A percentile compares a stretch with the other conserved stretches of the same genome.
These are phyloP conservation scores for Pluteus cervinus DNA, from an alignment of 768 basidiomycete genomes.

Conservation along the genomic window DNA sequence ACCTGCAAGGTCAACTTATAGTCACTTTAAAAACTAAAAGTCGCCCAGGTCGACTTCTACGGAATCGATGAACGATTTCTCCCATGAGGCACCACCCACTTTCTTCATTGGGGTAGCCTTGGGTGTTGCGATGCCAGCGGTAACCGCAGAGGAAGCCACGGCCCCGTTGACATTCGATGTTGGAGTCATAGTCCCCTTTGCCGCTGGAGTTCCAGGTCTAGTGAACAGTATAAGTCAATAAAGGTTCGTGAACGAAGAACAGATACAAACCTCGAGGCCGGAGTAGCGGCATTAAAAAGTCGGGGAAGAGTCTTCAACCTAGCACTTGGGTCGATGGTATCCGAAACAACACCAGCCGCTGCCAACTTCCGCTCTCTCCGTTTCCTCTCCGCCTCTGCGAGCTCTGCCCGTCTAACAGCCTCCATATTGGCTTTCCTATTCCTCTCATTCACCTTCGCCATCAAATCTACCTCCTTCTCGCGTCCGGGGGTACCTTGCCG, in stretches of 20 bases:
- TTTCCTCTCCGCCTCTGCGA: constrained; percentile 63
- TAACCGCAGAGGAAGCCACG: constrained; percentile 14
- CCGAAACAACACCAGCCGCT: constrained; percentile 28
- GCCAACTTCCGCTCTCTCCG: constrained; percentile 59
- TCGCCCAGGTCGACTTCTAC: constrained; percentile 78
- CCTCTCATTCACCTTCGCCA: constrained; percentile 83
- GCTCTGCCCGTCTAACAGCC: constrained; percentile 70
- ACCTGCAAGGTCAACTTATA: constrained; percentile 2
- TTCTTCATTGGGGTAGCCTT: constrained; percentile 6
- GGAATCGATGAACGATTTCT: constrained; percentile 53
- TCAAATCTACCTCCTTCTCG: constrained; percentile 36
- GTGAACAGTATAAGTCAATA: constrained; percentile 17
- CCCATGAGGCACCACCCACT: constrained; percentile 22
- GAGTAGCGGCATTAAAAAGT: constrained; percentile 42
- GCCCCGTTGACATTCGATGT: constrained; percentile 14
- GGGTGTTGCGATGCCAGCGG: constrained; percentile 19
- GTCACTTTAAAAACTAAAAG: constrained; percentile 37
- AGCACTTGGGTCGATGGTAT: constrained; percentile 54
- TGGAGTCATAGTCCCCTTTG: constrained; percentile 29
- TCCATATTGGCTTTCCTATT: constrained; percentile 85
- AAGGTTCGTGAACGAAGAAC: constrained; percentile 5
- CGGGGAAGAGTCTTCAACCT: constrained; percentile 61
- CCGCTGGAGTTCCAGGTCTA: constrained; percentile 46
- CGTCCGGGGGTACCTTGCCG: no score
- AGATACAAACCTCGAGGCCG: constrained; percentile 53